Evolutionary conservation across 2,329 filamentous ascomycete species (phyloP), one percentile per base, ranked within the genome.

Genomic region (Drechslerella stenobrocha): DNA sequence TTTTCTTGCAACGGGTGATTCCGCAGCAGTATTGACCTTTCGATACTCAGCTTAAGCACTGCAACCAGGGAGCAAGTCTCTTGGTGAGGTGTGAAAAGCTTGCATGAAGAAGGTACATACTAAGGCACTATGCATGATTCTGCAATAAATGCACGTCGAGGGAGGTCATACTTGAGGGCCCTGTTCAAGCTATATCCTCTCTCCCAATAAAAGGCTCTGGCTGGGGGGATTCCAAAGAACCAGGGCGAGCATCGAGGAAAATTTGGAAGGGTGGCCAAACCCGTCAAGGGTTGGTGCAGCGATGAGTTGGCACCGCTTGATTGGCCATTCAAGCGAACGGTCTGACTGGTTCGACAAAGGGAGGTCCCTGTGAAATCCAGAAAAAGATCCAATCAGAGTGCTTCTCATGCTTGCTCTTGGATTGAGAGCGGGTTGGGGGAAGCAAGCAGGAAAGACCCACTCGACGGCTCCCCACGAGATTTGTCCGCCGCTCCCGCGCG

Each of bases 251-350:
- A 48, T 59, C 28, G 55, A 60, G 50, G 52, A 58, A 66, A 50
- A 51, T 66, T 60, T 59, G 55, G 63, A 50, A 52, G 63, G 63
- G 53, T 53, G 61, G 50, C 47, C 55, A 44, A 60, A 47, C 44
- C 11, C 9, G 55, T 67, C 63, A 55, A 67, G 63, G 63, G 63
- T 67, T 32, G 50, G 63, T 67, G 63, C 63, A 67, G 55, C 63
- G 63, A 67, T 67, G 63, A 67, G 63, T 67, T 67, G 63, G 58
- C 63, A 67, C 55, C 34, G 63, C 63, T 67, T 67, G 63, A 67
- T 67, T 67, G 63, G 63, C 55, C 63, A 40, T 47, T 59, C 44
- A 67, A 67, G 63, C 63, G 63, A 67, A 48, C 63, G 37, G 63
- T 67, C 63, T 67, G 53, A 66, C 53, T 59, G 42, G 37, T 15